Evolutionary conservation across 2,329 filamentous ascomycete species (phyloP).

Genomic region (Aspergillaceae sp.): DNA sequence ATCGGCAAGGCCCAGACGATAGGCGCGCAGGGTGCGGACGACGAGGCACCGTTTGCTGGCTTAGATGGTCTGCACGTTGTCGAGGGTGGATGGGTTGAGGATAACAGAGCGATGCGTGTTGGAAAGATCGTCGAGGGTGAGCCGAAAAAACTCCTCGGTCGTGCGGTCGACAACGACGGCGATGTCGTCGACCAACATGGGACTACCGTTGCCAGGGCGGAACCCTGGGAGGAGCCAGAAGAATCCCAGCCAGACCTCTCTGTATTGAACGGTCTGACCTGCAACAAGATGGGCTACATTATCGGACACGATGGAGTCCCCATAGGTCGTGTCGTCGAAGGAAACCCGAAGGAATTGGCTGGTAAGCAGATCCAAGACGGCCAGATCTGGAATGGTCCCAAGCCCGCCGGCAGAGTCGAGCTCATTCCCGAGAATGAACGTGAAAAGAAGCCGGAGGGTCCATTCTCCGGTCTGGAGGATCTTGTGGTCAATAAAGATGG

Average conservation of each 20-base stretch:
- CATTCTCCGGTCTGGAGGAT: constrained; percentile 50
- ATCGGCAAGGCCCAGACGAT: too few species aligned
- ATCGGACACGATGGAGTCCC: constrained; percentile 47
- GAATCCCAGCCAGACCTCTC: constrained; percentile 43
- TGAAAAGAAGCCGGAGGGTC: constrained; percentile 47
- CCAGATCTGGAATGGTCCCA: constrained; percentile 48
- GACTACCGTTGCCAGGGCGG: constrained; percentile 53
- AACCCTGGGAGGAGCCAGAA: constrained; percentile 44
- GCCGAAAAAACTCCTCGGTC: constrained; percentile 50
- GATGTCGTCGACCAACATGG: constrained; percentile 55
- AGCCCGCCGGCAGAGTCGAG: constrained; percentile 50
- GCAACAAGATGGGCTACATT: constrained; percentile 53
- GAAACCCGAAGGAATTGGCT: constrained; percentile 48
- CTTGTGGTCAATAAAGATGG: constrained; percentile 51
- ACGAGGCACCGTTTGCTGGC: too few species aligned
- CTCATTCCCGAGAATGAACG: constrained; percentile 50
- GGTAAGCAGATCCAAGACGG: constrained; percentile 51
- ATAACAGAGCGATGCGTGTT: too few species aligned
- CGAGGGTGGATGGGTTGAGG: too few species aligned
- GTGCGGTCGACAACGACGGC: constrained; percentile 54
- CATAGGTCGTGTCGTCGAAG: constrained; percentile 49
- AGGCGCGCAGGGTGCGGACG: too few species aligned
- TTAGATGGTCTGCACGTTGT: too few species aligned
- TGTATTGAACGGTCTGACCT: constrained; percentile 43
- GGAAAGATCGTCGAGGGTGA: constrained; percentile 9